Conservation (phyloP, 139 green algal species). For the Monoraphidium neglectum region DNA sequence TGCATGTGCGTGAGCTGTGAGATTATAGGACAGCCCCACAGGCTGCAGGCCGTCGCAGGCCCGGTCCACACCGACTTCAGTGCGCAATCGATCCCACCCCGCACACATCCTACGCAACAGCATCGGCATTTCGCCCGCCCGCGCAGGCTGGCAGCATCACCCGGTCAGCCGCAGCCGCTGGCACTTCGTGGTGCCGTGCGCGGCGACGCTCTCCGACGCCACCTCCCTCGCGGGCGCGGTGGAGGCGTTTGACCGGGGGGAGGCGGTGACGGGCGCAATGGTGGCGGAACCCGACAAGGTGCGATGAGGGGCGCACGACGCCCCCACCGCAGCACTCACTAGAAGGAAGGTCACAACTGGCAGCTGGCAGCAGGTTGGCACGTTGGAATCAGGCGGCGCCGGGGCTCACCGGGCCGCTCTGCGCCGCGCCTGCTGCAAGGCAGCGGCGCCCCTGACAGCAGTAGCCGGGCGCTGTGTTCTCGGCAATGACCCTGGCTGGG, state of each 20-base stretch:
- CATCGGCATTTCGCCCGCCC: background rate
- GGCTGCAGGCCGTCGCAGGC: background rate
- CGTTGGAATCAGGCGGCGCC: background rate
- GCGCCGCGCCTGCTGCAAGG: background rate
- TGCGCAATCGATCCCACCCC: background rate
- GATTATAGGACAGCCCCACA: background rate
- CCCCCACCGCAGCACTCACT: too few species aligned
- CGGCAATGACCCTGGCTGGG: too few species aligned
- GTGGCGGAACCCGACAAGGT: background rate
- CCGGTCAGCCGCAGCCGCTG: constrained; percentile 75
- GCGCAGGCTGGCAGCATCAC: constrained; percentile 88
- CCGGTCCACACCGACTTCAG: background rate
- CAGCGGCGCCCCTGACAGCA: background rate
- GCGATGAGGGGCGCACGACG: too few species aligned
- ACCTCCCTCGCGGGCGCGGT: constrained; percentile 50
- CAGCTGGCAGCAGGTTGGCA: too few species aligned
- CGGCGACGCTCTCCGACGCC: constrained; percentile 47
- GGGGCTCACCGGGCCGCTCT: background rate
- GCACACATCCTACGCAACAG: too few species aligned
- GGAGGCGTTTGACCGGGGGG: constrained; percentile 29
- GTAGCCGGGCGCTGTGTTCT: too few species aligned
- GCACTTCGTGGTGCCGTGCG: constrained; percentile 88
- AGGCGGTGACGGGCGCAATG: constrained; percentile 3
- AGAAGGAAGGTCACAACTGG: too few species aligned
- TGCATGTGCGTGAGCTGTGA: background rate